Conservation (phyloP, 768 basidiomycete genomes). For the Goffeauzyma gilvescens region DNA sequence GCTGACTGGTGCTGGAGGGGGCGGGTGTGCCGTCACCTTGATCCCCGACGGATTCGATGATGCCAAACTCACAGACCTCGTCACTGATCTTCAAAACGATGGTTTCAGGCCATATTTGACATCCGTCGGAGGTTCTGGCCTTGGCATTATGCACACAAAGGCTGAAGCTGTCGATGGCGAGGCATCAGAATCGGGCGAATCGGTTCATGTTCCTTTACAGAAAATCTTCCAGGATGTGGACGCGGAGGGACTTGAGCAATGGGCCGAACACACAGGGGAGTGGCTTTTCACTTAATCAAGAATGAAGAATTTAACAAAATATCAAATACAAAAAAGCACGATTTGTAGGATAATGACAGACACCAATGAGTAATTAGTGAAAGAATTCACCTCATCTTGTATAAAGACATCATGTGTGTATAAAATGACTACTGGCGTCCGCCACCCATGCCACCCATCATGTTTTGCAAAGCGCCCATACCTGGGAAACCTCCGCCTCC, state of each 20-base stretch:
- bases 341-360: too few species aligned
- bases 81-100: slow-evolving; percentile 42
- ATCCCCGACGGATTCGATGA: slow-evolving; percentile 74
- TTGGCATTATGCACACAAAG: slow-evolving; percentile 42
- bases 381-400: too few species aligned
- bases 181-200: slow-evolving; percentile 3
- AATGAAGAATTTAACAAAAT: neutral
- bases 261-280: slow-evolving; percentile 6
- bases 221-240: slow-evolving; percentile 5
- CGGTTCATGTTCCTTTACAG: neutral
- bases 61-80: slow-evolving; percentile 42
- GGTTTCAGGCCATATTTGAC: slow-evolving; percentile 74
- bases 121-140: slow-evolving; percentile 77
- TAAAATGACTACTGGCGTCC: too few species aligned
- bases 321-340: too few species aligned
- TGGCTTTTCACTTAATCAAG: slow-evolving; percentile 5
- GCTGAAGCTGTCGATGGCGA: neutral
- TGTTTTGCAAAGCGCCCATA: neutral
- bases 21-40: slow-evolving; percentile 91
- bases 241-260: slow-evolving; percentile 1
- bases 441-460: too few species aligned
- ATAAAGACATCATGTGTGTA: too few species aligned
- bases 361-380: too few species aligned
- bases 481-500: neutral
- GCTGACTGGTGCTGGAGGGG: slow-evolving; percentile 91